A percentile compares a stretch with the other conserved stretches of the same genome.
Evolutionary conservation across 192 early-diverging fungal species (phyloP).

Genomic region (Glomus cerebriforme): DNA sequence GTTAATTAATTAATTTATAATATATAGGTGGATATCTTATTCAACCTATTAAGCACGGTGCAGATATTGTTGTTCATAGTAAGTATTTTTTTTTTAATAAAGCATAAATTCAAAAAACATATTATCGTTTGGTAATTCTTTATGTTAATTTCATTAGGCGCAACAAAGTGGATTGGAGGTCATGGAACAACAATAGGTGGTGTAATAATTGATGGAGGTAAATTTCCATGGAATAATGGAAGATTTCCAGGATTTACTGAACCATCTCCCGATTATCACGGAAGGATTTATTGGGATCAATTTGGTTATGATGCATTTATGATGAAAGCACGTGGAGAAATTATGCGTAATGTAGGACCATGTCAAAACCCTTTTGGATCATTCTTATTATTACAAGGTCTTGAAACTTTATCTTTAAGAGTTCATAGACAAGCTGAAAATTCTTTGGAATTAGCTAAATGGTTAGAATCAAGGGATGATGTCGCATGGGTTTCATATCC

Average conservation of each 20-base stretch:
- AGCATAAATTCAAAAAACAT: too few relatives aligned
- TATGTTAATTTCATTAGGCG: conserved; percentile 23
- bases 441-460: conserved; percentile 74
- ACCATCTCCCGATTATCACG: conserved; percentile 83
- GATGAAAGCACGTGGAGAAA: conserved; percentile 80
- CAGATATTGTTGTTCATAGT: conserved; percentile 93
- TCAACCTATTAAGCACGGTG: conserved; percentile 89
- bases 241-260: conserved; percentile 87
- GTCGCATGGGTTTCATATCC: conserved; percentile 90
- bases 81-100: too few relatives aligned
- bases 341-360: conserved; percentile 83
- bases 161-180: conserved; percentile 95
- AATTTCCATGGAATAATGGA: conserved; percentile 88
- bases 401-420: conserved; percentile 89
- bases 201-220: conserved; percentile 84
- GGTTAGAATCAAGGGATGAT: conserved; percentile 71
- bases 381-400: conserved; percentile 85
- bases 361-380: conserved; percentile 86
- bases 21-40: conserved; percentile 65
- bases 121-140: too few relatives aligned
- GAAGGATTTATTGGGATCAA: conserved; percentile 81
- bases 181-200: conserved; percentile 95
- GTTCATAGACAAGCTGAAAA: conserved; percentile 86
- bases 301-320: conserved; percentile 82
- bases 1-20: not conserved